These are phyloP conservation scores for Scedosporium dehoogii DNA, from an alignment of 2,329 filamentous ascomycete species.

Conservation along the genomic window DNA sequence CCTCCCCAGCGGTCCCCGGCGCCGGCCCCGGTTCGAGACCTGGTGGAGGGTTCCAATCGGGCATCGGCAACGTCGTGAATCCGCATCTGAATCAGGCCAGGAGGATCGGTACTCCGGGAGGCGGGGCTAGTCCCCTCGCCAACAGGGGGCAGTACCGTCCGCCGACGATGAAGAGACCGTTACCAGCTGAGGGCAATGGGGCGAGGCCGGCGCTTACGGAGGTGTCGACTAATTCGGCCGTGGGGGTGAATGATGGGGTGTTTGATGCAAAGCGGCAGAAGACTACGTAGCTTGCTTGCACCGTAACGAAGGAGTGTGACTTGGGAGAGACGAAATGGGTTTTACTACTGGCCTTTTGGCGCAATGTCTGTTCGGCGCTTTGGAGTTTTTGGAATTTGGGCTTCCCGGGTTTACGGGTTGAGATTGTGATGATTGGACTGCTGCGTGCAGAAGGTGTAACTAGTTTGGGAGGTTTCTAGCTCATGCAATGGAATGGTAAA, in stretches of 20 bases:
- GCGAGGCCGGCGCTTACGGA: slow-evolving; percentile 39
- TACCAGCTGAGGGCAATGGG: slow-evolving; percentile 18
- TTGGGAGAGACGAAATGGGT: not conserved
- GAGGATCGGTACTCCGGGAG: slow-evolving; percentile 49
- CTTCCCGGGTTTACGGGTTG: too few relatives aligned
- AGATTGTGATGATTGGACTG: too few relatives aligned
- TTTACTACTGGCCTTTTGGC: not conserved
- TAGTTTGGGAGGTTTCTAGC: not conserved
- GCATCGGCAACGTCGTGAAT: slow-evolving; percentile 36
- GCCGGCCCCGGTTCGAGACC: slow-evolving; percentile 20
- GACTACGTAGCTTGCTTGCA: slow-evolving; percentile 20
- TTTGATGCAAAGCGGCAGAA: slow-evolving; percentile 44
- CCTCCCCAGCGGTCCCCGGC: slow-evolving; percentile 12
- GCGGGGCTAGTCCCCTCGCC: slow-evolving; percentile 42
- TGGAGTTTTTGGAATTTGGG: not conserved
- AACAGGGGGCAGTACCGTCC: slow-evolving; percentile 51
- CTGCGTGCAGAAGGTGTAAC: too few relatives aligned
- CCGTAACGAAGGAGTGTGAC: not conserved
- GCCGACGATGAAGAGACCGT: slow-evolving; percentile 46
- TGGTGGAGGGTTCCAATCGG: slow-evolving; percentile 15
- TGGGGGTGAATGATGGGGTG: slow-evolving; percentile 14
- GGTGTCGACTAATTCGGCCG: slow-evolving; percentile 33
- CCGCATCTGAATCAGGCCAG: slow-evolving; percentile 43
- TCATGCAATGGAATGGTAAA: not conserved
- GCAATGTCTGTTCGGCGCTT: not conserved